Conservation (phyloP, 2,329 filamentous ascomycete species). For the Clarireedia homoeocarpa region DNA sequence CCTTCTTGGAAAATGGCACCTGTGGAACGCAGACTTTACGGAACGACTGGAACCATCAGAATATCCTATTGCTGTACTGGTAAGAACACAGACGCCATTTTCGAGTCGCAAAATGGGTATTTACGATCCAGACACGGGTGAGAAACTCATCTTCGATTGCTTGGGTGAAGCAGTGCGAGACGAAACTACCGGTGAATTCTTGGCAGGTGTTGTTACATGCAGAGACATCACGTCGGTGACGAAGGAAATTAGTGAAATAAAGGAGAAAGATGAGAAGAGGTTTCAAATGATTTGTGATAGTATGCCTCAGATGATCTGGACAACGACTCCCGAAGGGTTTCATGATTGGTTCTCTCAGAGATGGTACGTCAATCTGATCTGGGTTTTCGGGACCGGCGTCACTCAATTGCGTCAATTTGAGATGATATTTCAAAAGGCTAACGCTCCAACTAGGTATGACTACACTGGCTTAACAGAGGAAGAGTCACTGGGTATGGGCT, state of each 20-base stretch:
- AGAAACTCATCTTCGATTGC: slow-evolving; percentile 53
- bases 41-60: slow-evolving; percentile 48
- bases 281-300: slow-evolving; percentile 72
- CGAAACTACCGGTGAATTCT: slow-evolving; percentile 59
- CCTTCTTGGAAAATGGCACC: slow-evolving; percentile 49
- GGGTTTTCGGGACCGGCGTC: no score
- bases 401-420: no score
- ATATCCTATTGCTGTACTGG: slow-evolving; percentile 57
- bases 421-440: background rate
- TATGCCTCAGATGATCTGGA: slow-evolving; percentile 69
- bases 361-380: slow-evolving; percentile 38
- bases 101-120: slow-evolving; percentile 55
- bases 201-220: slow-evolving; percentile 56
- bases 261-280: slow-evolving; percentile 61
- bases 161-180: slow-evolving; percentile 61
- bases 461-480: slow-evolving; percentile 63
- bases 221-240: slow-evolving; percentile 64
- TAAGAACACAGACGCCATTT: slow-evolving; percentile 54
- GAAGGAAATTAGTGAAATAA: slow-evolving; percentile 61
- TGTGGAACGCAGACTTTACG: slow-evolving; percentile 62
- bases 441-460: slow-evolving; percentile 40
- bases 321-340: slow-evolving; percentile 54
- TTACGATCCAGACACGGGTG: slow-evolving; percentile 43
- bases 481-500: slow-evolving; percentile 53
- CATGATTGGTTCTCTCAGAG: slow-evolving; percentile 68